Evolutionary conservation across 2,329 filamentous ascomycete genomes (phyloP), one percentile per base, ranked within the genome.

Genomic region (Arachnomyces sp.): DNA sequence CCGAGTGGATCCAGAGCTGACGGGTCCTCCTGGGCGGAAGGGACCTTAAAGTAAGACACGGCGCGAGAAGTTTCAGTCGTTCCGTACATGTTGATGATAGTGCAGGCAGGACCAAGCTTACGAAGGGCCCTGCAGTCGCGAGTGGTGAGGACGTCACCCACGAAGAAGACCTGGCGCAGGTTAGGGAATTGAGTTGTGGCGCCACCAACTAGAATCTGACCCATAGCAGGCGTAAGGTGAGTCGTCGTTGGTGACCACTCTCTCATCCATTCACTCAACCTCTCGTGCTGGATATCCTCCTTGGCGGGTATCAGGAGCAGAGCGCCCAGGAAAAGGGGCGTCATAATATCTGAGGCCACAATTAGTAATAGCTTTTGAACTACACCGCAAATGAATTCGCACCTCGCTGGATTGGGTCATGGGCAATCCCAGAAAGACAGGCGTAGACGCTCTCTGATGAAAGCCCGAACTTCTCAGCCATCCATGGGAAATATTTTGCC

Each of bases 221-320:
- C 88, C 88, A 95, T 94, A 42, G 90, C 90, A 6, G 90, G 90
- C 1, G 90, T 96, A 30, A 95, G 67, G 62, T 95, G 90, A 9
- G 82, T 86, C n/a, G 87, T 82, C 12, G 81, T 94, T 2, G 84
- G 77, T 40, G 73, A 66, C 54, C 83, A 76, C 38, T 81, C 76
- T 39, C 73, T 71, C 73, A 94, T 85, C 90, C 90, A 96, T 55
- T 93, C 86, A 3, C 81, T 81, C 11, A 95, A 70, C 52, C 73
- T 80, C 64, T 94, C 88, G 58, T 94, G 84, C 38, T 81, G 77
- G 43, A 95, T 95, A 49, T 87, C 79, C 47, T 94, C 87, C 42
- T 76, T 76, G 11, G 84, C 76, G 1, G 88, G 88, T 1, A 90
- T 74, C 7, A 94, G 63, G 0, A 94, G 62, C 53, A 84, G 74